Base-by-base conservation (phyloP, 2,329 filamentous ascomycete genomes). In the Colletotrichum kahawae region DNA sequence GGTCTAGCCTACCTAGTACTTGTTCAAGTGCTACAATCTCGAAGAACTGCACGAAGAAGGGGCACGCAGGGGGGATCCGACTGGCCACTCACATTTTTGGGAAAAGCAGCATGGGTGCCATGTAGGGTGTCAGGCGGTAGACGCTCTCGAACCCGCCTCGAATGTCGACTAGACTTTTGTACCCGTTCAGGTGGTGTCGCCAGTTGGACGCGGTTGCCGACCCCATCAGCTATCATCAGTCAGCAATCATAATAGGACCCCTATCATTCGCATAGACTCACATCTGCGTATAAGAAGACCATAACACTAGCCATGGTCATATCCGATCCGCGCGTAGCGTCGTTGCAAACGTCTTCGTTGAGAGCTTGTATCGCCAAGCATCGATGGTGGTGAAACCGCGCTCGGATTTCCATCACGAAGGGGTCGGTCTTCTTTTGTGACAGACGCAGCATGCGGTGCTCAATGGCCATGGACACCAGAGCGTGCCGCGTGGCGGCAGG, bases 101-200 rank as follows among this genome's bases (percentile, higher is more conserved):
- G 43, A 75, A 72, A 6, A 72, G 63, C 0, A 75, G 24, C 27
- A 67, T 7, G 4, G 33, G 21, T 10, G 36, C 38, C 21, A 67
- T 34, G 5, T 48, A 27, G 2, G 27, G 62, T 10, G 24, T 16
- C 14, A 14, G 29, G 13, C 31, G 54, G 12, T 63, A 76, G 2
- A 71, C 13, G 5, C 9, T 13, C 9, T 33, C 29, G 18, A 73
- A 63, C 8, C 77, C 77, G 27, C 76, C 77, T 10, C 74, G 76
- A 21, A 77, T 57, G 8, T 67, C 43, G 10, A 74, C 59, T 29
- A 78, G 54, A 13, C 54, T 67, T 8, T 43, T 62, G 18, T 68
- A 60, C 1, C 76, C 77, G 8, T 84, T 79, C 5, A 85, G 48
- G 66, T 86, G 84, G 14, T 77, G 81, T 57, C 82, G 80, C 83